These are phyloP conservation scores for Fusarium pininemorale DNA, from an alignment of 2,329 filamentous ascomycete genomes.

Conservation along the genomic window DNA sequence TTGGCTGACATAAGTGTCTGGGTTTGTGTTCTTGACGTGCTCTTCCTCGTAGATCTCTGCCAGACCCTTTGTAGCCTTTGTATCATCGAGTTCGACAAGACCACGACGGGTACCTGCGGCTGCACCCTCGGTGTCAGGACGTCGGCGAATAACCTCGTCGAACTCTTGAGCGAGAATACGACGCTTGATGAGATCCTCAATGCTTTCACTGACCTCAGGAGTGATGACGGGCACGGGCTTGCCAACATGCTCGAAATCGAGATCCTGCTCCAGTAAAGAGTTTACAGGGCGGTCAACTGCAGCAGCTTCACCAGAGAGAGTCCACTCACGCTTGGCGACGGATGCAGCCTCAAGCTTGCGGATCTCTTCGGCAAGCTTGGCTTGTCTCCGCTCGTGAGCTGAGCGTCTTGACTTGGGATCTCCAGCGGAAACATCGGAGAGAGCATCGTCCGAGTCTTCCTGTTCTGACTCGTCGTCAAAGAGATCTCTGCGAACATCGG, in stretches of 20 bases:
- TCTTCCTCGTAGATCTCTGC: conserved; percentile 96
- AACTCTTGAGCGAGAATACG: conserved; percentile 91
- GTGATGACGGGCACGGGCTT: conserved; percentile 97
- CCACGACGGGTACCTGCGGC: conserved; percentile 72
- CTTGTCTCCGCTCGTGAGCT: conserved; percentile 85
- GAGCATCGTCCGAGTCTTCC: conserved; percentile 71
- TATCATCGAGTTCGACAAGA: conserved; percentile 83
- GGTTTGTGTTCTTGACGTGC: conserved; percentile 80
- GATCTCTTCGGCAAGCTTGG: conserved; percentile 88
- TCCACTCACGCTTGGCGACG: conserved; percentile 91
- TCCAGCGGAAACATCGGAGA: conserved; percentile 72
- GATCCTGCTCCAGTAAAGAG: conserved; percentile 90
- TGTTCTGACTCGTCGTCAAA: conserved; percentile 80
- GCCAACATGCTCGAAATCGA: conserved; percentile 94
- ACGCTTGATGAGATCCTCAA: conserved; percentile 93
- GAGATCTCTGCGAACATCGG: conserved; percentile 85
- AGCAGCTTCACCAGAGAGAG: conserved; percentile 85
- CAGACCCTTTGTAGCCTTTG: conserved; percentile 85
- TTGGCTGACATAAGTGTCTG: conserved; percentile 80
- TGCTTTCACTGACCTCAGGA: conserved; percentile 86
- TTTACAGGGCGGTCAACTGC: conserved; percentile 86
- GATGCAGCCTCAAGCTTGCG: conserved; percentile 88
- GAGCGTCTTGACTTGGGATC: conserved; percentile 80
- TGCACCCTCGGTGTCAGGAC: conserved; percentile 76
- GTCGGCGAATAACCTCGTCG: conserved; percentile 85